A percentile compares a stretch with the other conserved stretches of the same genome.
phyloP scores from a whole-genome alignment of 495 filamentous ascomycete genomes.

The Penicillium ochrochloron region DNA sequence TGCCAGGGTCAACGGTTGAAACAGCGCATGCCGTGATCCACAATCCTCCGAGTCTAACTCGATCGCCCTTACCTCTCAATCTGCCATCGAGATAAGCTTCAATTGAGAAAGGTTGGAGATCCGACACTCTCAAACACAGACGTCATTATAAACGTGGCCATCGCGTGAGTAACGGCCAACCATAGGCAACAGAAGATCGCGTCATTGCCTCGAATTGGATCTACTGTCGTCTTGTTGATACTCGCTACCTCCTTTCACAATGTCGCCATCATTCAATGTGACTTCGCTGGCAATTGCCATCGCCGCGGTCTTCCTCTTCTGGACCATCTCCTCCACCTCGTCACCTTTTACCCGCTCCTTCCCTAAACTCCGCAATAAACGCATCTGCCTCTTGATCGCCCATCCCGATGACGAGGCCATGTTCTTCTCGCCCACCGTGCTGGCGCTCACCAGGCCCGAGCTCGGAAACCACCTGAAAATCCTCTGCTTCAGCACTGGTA shows the following conservation, averaged over 20 bases:
- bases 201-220: neutral
- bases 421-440: slow-evolving; percentile 93
- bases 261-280: slow-evolving; percentile 32
- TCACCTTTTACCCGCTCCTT: slow-evolving; percentile 69
- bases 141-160: neutral
- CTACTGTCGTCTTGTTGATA: neutral
- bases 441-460: slow-evolving; percentile 74
- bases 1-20: slow-evolving; percentile 21
- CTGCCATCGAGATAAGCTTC: neutral
- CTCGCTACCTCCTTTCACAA: slow-evolving; percentile 13
- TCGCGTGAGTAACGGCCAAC: neutral
- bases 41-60: slow-evolving; percentile 5
- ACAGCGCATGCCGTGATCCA: slow-evolving; percentile 18
- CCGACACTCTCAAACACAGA: neutral
- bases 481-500: slow-evolving; percentile 85
- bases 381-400: slow-evolving; percentile 88
- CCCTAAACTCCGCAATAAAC: slow-evolving; percentile 74
- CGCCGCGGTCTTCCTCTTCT: slow-evolving; percentile 46
- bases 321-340: slow-evolving; percentile 56
- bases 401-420: slow-evolving; percentile 99
- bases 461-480: slow-evolving; percentile 90
- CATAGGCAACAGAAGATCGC: neutral
- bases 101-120: neutral
- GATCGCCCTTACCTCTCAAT: neutral
- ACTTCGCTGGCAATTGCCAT: slow-evolving; percentile 40